phyloP scores from a whole-genome alignment of 768 basidiomycete genomes.

The Crassisporium funariophilum region DNA sequence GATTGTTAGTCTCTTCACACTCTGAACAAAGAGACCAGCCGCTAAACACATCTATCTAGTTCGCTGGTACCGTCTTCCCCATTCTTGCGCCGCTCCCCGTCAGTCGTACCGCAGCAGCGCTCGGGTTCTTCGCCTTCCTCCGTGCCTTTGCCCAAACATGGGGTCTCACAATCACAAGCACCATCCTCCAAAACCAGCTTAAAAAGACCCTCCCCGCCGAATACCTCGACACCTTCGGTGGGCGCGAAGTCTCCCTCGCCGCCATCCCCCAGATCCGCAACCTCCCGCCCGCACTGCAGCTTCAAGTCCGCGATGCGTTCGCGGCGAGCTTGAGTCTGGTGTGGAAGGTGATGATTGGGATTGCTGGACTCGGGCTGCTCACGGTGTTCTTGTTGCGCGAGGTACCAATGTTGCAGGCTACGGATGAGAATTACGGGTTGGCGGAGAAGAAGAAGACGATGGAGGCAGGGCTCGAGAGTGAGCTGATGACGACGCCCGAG shows the following conservation, averaged over 20 bases:
- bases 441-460: slow-evolving; percentile 23
- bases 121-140: slow-evolving; percentile 44
- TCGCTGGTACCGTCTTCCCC: slow-evolving; percentile 34
- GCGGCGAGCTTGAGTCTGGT: slow-evolving; percentile 36
- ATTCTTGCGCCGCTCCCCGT: slow-evolving; percentile 49
- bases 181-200: slow-evolving; percentile 56
- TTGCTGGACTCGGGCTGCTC: slow-evolving; percentile 39
- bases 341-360: slow-evolving; percentile 47
- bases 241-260: slow-evolving; percentile 42
- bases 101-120: slow-evolving; percentile 40
- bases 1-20: neutral
- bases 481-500: too few species aligned
- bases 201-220: slow-evolving; percentile 39
- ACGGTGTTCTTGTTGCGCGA: slow-evolving; percentile 35
- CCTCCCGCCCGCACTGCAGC: slow-evolving; percentile 34
- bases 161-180: slow-evolving; percentile 53
- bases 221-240: slow-evolving; percentile 36
- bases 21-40: too few species aligned
- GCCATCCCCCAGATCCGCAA: slow-evolving; percentile 42
- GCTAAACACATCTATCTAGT: too few species aligned
- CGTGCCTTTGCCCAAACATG: slow-evolving; percentile 46
- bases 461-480: too few species aligned
- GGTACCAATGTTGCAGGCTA: slow-evolving; percentile 30
- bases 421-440: slow-evolving; percentile 34
- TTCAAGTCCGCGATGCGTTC: slow-evolving; percentile 44